Evolutionary conservation across 257 asterid species (phyloP).

Genomic region (Perilla frutescens): DNA sequence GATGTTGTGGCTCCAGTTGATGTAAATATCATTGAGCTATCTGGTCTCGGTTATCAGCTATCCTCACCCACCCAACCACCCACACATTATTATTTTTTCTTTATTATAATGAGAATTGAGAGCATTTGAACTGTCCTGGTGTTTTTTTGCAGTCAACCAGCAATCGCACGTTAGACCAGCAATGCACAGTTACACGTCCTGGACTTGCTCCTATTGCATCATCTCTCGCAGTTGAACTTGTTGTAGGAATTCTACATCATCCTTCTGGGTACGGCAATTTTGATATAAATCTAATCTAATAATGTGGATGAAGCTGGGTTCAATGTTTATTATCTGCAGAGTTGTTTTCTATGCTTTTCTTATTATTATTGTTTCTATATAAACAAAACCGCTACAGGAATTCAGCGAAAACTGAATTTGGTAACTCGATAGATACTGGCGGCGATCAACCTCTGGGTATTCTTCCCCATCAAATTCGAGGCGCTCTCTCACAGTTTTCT

Average conservation of each 20-base stretch:
- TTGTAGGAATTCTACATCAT: constrained; percentile 89
- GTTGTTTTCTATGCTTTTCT: constrained; percentile 6
- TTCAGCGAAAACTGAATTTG: constrained; percentile 78
- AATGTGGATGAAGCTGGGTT: background rate
- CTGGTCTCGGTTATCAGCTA: background rate
- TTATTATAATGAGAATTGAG: background rate
- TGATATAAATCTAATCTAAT: background rate
- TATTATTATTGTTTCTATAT: background rate
- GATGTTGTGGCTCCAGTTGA: constrained; percentile 97
- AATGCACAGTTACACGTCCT: constrained; percentile 98
- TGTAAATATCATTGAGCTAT: constrained; percentile 50
- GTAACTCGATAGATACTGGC: constrained; percentile 53
- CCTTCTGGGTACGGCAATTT: constrained; percentile 66
- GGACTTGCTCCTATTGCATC: constrained; percentile 99
- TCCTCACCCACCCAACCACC: background rate
- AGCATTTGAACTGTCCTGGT: constrained; percentile 16
- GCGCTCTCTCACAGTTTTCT: constrained; percentile 87
- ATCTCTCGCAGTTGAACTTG: constrained; percentile 91
- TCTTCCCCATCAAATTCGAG: constrained; percentile 94
- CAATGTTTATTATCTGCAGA: background rate
- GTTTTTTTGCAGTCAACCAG: constrained; percentile 71
- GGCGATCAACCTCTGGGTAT: constrained; percentile 86
- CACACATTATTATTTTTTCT: background rate
- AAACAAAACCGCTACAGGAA: constrained; percentile 50
- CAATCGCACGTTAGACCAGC: constrained; percentile 97